Percentiles rank a stretch among this genome's conserved stretches.
Evolutionary conservation across 2,329 filamentous ascomycete species (phyloP).

Genomic region (Aspergillaceae sp.): DNA sequence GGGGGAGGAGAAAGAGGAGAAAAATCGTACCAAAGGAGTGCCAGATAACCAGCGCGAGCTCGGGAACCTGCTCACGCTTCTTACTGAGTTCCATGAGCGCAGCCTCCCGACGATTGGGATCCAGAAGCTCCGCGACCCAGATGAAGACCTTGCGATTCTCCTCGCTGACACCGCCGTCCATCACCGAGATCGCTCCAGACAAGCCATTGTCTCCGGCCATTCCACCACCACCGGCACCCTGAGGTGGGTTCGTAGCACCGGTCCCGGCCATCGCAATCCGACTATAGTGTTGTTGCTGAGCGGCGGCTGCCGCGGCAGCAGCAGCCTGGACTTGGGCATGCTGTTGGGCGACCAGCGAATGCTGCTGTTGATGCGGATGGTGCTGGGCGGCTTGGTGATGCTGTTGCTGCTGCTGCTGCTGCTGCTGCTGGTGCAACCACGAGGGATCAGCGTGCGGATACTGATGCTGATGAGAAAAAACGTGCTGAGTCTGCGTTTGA

Average conservation of each 20-base stretch:
- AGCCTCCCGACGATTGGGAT: conserved; percentile 76
- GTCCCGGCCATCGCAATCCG: conserved; percentile 62
- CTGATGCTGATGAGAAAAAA: conserved; percentile 53
- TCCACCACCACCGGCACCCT: conserved; percentile 35
- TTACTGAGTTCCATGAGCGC: conserved; percentile 94
- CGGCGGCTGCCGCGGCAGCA: conserved; percentile 31
- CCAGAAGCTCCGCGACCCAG: conserved; percentile 86
- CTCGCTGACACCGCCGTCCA: conserved; percentile 67
- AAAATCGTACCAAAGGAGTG: conserved; percentile 78
- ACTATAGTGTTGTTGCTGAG: conserved; percentile 55
- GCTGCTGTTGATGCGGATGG: conserved; percentile 33
- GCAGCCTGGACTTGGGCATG: conserved; percentile 49
- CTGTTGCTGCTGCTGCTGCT: conserved; percentile 27
- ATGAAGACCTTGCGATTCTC: conserved; percentile 88
- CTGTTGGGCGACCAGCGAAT: conserved; percentile 39
- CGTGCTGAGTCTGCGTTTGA: conserved; percentile 49
- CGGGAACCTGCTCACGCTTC: conserved; percentile 95
- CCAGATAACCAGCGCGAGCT: conserved; percentile 93
- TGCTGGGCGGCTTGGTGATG: conserved; percentile 30
- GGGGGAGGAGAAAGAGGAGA: conserved; percentile 4
- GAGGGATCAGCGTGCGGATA: conserved; percentile 40
- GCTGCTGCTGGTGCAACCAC: conserved; percentile 38
- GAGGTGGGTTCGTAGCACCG: conserved; percentile 29
- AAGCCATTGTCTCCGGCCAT: conserved; percentile 37
- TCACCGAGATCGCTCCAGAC: conserved; percentile 27